Conservation (phyloP, 1,139 yeast species). For the Debaryomyces sp. region DNA sequence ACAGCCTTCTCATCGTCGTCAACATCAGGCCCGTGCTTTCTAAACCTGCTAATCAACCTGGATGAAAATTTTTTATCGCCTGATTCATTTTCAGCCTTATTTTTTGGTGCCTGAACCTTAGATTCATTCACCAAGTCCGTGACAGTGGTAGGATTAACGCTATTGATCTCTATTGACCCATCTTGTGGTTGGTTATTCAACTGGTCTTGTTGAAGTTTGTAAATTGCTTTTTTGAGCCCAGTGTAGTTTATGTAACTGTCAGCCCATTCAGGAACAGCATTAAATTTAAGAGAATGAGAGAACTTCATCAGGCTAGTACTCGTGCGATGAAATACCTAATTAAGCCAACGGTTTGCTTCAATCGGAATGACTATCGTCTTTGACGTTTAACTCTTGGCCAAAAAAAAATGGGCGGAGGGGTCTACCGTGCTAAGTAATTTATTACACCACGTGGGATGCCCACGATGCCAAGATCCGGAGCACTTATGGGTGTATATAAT, state of each 20-base stretch:
- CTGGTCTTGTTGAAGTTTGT: constrained; percentile 46
- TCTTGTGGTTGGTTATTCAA: constrained; percentile 28
- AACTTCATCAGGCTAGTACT: constrained; percentile 58
- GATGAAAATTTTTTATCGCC: constrained; percentile 14
- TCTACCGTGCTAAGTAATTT: neutral
- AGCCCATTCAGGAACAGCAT: constrained; percentile 83
- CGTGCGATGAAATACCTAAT: constrained; percentile 14
- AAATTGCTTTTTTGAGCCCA: constrained; percentile 61
- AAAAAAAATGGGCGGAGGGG: neutral
- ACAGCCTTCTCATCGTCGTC: constrained; percentile 9
- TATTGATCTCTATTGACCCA: constrained; percentile 25
- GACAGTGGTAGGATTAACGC: constrained; percentile 26
- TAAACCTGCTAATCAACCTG: constrained; percentile 18
- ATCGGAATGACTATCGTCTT: neutral
- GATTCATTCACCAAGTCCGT: constrained; percentile 28
- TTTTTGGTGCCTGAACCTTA: constrained; percentile 5
- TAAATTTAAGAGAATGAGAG: constrained; percentile 72
- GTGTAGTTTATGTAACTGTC: constrained; percentile 68
- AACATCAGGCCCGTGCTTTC: constrained; percentile 7
- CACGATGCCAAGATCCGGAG: neutral
- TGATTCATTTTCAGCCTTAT: constrained; percentile 9
- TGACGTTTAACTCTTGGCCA: neutral
- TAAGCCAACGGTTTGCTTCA: neutral
- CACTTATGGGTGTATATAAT: neutral
- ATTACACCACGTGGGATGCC: constrained; percentile 7